Conservation (phyloP, 1,284 basidiomycete genomes). For the Meira miltonrushii region DNA sequence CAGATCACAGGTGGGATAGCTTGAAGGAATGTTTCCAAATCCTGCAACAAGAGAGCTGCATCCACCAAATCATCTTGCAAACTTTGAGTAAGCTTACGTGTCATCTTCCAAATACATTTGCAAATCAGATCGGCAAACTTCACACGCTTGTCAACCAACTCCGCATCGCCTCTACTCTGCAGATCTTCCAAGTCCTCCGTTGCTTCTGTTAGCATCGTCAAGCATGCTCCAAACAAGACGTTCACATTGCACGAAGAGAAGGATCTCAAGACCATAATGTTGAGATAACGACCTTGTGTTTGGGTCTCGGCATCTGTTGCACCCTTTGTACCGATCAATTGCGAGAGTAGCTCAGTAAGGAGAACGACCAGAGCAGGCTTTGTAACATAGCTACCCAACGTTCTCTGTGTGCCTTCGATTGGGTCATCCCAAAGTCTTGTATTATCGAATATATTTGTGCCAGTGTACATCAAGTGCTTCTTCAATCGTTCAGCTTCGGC, state of each 20-base stretch:
- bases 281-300: slow-evolving; percentile 88
- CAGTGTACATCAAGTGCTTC: slow-evolving; percentile 41
- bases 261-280: slow-evolving; percentile 90
- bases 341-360: slow-evolving; percentile 77
- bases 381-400: slow-evolving; percentile 36
- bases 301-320: slow-evolving; percentile 54
- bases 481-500: slow-evolving; percentile 30
- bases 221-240: slow-evolving; percentile 80
- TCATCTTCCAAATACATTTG: slow-evolving; percentile 98
- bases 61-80: slow-evolving; percentile 73
- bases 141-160: slow-evolving; percentile 55
- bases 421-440: slow-evolving; percentile 28
- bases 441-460: slow-evolving; percentile 34
- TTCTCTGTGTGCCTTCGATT: slow-evolving; percentile 13
- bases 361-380: slow-evolving; percentile 27
- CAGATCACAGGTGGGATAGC: slow-evolving; percentile 92
- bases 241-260: slow-evolving; percentile 87
- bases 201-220: slow-evolving; percentile 77
- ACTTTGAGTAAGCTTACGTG: slow-evolving; percentile 86
- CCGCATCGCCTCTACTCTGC: slow-evolving; percentile 18
- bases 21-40: slow-evolving; percentile 89
- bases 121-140: slow-evolving; percentile 92
- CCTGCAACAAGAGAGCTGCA: slow-evolving; percentile 81
- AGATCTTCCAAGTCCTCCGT: slow-evolving; percentile 73
- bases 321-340: slow-evolving; percentile 68